Base-by-base conservation (phyloP, 176 grass and related monocot species). In the Carex myosuroides region DNA sequence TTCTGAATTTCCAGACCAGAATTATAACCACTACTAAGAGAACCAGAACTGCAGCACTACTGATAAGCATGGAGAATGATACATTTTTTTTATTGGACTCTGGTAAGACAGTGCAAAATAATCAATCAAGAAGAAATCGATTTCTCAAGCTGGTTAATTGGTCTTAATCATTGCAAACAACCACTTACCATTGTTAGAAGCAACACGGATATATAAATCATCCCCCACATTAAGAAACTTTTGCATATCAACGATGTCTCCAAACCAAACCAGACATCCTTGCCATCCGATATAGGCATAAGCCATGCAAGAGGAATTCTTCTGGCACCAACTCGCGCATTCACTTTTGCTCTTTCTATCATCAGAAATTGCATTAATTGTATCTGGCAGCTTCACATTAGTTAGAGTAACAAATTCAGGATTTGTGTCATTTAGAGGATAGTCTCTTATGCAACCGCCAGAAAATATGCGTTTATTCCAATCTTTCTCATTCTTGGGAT, bases 121-220 rank as follows among this genome's bases (percentile, higher is more conserved):
- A 39, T 39, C 1, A 64, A 63, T 54, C 10, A 79, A 26, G 22
- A 29, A 29, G 1, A 53, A 24, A 48, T 3, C 0, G 1, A 54
- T 1, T 53, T 18, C 29, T 29, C 69, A 37, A 17, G 2, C 8
- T 73, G 2, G 4, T 18, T 20, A 59, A 18, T 18, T 79, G 29
- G 24, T 22, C 48, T 20, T 44, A 14, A 22, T 22, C 8, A 13
- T 26, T 62, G 60, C 20, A 60, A 41, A 61, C 13, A 64, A 81
- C 1, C 57, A n/a, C n/a, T 13, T 61, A 81, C 79, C 57, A 18
- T 11, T 81, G 8, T n/a, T 21, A 12, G 33, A 60, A 80, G 57
- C 60, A 64, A 81, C 79, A 63, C 79, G 32, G 13, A 81, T 63
- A 50, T 81, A 81, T 20, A 81, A 44, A 64, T 0, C 44, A 35